Base-by-base conservation (phyloP, 768 basidiomycete species). In the Tylopilus vinaceipallidus region DNA sequence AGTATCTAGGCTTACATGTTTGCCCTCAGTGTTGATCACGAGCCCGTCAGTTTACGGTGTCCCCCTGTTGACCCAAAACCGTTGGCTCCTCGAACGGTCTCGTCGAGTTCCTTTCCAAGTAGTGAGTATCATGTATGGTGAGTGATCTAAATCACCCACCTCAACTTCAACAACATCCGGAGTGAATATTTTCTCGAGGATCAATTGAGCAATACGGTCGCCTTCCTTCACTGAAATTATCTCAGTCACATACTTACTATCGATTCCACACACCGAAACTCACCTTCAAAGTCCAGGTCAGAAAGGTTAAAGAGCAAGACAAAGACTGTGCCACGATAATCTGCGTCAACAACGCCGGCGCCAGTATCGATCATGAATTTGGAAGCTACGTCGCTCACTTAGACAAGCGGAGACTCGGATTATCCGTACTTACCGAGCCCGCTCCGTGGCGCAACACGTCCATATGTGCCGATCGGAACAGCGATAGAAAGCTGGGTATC, bases 331-430 rank as follows among this genome's bases (percentile, higher is more conserved):
- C 97, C 97, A 45, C 97, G 79, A 69, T 99, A 98, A 67, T 99
- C 97, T 7, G 92, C 91, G 55, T 99, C 97, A 43, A 99, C 81
- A 7, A 99, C 97, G 19, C 95, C 97, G 11, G 97, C 97, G 2
- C 97, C 97, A 1, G 95, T 98, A 64, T 95, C 91, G 50, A 98
- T 98, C 84, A 92, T 93, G 68, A 91, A 94, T 65, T 99, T 99
- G 14, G 90, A 89, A 17, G 97, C 97, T 97, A 54, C 16, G 54
- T 35, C 14, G 51, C 24, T 41, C 23, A 46, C 20, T 16, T 44
- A n/a, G n/a, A n/a, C 23, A 46, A 8, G 42, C 41, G 35, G 32
- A 29, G 19, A 47, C 4, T 17, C 45, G 37, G 26, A 20, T 35
- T 6, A 13, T 13, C 26, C 11, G 19, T 17, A 69, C 86, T 45